These are phyloP conservation scores for Coprinopsis cinerea DNA, from an alignment of 768 basidiomycete species.

Conservation along the genomic window DNA sequence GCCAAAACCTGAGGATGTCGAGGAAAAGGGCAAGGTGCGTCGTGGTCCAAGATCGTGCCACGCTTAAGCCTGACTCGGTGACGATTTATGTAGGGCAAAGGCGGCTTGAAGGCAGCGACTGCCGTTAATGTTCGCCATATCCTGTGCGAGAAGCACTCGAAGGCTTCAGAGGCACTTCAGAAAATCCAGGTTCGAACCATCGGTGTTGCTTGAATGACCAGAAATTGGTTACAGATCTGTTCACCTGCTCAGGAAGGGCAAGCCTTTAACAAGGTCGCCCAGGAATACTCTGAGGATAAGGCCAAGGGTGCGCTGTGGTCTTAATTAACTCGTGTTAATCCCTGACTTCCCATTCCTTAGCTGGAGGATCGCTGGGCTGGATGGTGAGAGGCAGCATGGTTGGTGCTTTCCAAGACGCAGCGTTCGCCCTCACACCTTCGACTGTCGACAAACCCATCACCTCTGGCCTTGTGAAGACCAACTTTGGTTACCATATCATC, in stretches of 20 bases:
- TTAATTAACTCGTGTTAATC: slow-evolving; percentile 1
- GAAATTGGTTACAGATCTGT: not conserved
- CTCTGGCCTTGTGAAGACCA: slow-evolving; percentile 75
- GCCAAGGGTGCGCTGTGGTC: slow-evolving; percentile 55
- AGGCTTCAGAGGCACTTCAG: slow-evolving; percentile 68
- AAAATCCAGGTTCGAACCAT: slow-evolving; percentile 64
- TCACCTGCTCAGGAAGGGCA: slow-evolving; percentile 51
- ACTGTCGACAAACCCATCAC: slow-evolving; percentile 71
- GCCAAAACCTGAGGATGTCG: slow-evolving; percentile 26
- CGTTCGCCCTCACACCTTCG: slow-evolving; percentile 74
- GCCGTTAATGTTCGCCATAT: slow-evolving; percentile 85
- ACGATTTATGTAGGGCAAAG: slow-evolving; percentile 38
- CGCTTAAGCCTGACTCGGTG: not conserved
- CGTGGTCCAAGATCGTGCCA: not conserved
- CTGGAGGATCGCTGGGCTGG: slow-evolving; percentile 84
- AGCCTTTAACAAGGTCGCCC: slow-evolving; percentile 82
- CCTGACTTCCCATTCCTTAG: too few relatives aligned
- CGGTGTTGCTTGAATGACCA: not conserved
- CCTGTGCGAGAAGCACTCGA: slow-evolving; percentile 83
- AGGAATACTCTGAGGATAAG: slow-evolving; percentile 89
- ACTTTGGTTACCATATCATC: slow-evolving; percentile 84
- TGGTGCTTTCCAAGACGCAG: slow-evolving; percentile 85
- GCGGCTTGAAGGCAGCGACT: slow-evolving; percentile 68
- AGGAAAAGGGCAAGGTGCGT: slow-evolving; percentile 36
- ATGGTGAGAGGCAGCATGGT: slow-evolving; percentile 86